These are phyloP conservation scores for Penicillium atrosanguineum DNA, from an alignment of 495 filamentous ascomycete species.

Conservation along the genomic window DNA sequence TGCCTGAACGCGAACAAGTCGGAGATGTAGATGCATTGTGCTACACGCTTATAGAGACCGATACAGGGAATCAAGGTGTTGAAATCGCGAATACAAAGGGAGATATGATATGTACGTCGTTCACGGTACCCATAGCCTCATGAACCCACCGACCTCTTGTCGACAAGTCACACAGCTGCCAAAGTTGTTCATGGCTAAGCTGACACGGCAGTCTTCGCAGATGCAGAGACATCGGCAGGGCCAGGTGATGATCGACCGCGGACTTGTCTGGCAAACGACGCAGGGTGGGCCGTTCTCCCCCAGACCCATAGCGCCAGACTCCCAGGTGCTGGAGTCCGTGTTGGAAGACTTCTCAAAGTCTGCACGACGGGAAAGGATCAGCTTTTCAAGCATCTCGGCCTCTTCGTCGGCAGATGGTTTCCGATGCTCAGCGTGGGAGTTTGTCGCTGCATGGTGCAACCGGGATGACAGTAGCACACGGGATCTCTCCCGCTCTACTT, in stretches of 20 bases:
- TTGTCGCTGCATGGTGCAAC: conserved; percentile 16
- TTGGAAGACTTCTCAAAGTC: conserved; percentile 21
- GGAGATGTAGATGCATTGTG: conserved; percentile 17
- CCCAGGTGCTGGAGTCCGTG: conserved; percentile 48
- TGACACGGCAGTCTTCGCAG: conserved; percentile 92
- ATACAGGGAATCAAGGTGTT: not conserved
- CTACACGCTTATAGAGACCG: conserved; percentile 10
- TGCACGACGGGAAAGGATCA: conserved; percentile 64
- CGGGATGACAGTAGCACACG: conserved; percentile 58
- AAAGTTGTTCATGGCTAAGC: conserved; percentile 94
- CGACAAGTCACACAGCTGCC: conserved; percentile 92
- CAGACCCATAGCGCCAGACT: conserved; percentile 66
- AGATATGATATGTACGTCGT: not conserved
- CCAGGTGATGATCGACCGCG: conserved; percentile 91
- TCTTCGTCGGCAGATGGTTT: conserved; percentile 69
- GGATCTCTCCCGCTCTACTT: conserved; percentile 62
- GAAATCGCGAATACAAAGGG: not conserved
- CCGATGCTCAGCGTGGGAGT: conserved; percentile 25
- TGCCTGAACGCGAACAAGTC: not conserved
- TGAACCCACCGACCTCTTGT: conserved; percentile 80
- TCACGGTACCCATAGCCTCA: conserved; percentile 79
- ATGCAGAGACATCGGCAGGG: conserved; percentile 91
- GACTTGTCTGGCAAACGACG: conserved; percentile 87
- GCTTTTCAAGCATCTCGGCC: conserved; percentile 71
- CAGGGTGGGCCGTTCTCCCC: conserved; percentile 79